Base-by-base conservation (phyloP, 2,329 filamentous ascomycete genomes). In the Chrysoporthe deuterocubensis region DNA sequence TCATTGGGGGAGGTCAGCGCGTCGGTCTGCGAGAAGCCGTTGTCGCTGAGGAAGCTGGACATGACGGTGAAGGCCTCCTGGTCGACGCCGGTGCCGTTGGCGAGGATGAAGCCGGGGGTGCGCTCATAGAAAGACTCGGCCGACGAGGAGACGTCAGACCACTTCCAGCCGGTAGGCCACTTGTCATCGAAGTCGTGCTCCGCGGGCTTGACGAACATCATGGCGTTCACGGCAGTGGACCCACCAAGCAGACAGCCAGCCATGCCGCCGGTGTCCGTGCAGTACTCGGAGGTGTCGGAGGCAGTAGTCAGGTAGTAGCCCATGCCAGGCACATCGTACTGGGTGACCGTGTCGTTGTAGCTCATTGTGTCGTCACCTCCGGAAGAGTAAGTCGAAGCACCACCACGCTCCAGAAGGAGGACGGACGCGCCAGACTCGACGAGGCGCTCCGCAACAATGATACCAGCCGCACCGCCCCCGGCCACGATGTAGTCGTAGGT, bases 401-500 rank as follows among this genome's bases (percentile, higher is more conserved):
- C 73, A 58, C 79, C 79, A 56, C 79, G 77, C 71, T 81, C 79
- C 44, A 81, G 69, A 7, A 81, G 75, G 7, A 81, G 74, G 3
- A 81, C 78, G 3, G 76, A 77, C 44, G 74, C 75, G 43, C 78
- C 77, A 18, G 76, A 76, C 72, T 81, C 78, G 9, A 76, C 76
- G 7, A 81, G 74, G 14, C 78, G 74, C 69, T 77, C 74, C 2
- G 78, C 77, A 1, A 75, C 74, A 21, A 80, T 71, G 66, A 80
- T 72, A 42, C 79, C 78, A 7, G 78, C 74, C 6, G 77, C 74
- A 46, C 79, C 78, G n/a, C 74, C 79, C 50, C 79, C 78, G 1
- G 77, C 78, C 11, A 81, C 75, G 42, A 81, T 81, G 67, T 79
- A 80, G 65, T 81, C 79, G 70, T 79, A 81, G 2, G 78, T 80